Evolutionary conservation across 768 basidiomycete species (phyloP).

Genomic region (Vishniacozyma victoriae): DNA sequence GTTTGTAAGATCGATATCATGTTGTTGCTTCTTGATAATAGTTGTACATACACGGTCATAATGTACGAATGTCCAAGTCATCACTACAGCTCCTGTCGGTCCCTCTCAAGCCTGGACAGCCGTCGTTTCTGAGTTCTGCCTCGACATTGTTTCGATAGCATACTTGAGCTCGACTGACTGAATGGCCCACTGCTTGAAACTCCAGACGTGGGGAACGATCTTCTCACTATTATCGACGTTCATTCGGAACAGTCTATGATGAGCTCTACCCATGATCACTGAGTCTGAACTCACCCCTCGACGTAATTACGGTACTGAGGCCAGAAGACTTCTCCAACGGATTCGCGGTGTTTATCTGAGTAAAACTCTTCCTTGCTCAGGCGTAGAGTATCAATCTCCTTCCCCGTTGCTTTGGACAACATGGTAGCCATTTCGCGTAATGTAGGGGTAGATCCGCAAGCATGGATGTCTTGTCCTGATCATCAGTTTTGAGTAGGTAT

Average conservation of each 20-base stretch:
- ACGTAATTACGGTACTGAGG: not conserved
- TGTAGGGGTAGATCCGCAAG: conserved; percentile 3
- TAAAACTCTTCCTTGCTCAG: conserved; percentile 7
- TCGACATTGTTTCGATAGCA: too few relatives aligned
- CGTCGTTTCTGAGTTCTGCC: too few relatives aligned
- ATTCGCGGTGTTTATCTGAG: conserved; percentile 4
- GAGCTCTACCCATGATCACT: not conserved
- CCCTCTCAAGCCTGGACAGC: too few relatives aligned
- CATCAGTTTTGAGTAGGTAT: too few relatives aligned
- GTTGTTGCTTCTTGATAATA: too few relatives aligned
- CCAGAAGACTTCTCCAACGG: not conserved
- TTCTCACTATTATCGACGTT: not conserved
- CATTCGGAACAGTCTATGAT: not conserved
- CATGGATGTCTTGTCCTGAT: conserved; percentile 17
- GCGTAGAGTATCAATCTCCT: conserved; percentile 9
- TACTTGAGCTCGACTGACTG: not conserved
- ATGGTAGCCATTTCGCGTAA: conserved; percentile 9
- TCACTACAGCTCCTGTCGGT: too few relatives aligned
- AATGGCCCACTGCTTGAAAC: not conserved
- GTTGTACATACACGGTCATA: too few relatives aligned
- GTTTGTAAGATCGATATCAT: too few relatives aligned
- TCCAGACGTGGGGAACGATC: not conserved
- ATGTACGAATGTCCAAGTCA: too few relatives aligned
- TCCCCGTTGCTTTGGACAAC: conserved; percentile 5
- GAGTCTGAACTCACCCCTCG: not conserved